Evolutionary conservation across 148 eudicot species (phyloP).

Genomic region (Heliosperma pusillum): DNA sequence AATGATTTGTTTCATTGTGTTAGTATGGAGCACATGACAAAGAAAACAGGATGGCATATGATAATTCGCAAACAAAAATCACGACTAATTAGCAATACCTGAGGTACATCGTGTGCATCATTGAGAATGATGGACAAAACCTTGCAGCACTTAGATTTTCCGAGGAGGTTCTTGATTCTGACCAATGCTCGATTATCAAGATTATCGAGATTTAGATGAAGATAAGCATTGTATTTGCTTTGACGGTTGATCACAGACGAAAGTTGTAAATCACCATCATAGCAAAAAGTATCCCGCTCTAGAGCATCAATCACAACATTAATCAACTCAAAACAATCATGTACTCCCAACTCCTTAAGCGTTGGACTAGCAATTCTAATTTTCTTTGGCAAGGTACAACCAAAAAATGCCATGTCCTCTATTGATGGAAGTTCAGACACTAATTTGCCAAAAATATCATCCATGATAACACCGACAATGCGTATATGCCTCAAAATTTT

Average conservation of each 20-base stretch:
- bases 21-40: no score
- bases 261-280: conserved; percentile 14
- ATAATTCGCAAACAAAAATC: no score
- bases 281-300: background rate
- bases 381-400: background rate
- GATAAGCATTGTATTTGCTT: background rate
- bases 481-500: background rate
- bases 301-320: background rate
- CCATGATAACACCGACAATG: background rate
- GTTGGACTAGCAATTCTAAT: background rate
- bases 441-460: background rate
- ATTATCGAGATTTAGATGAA: background rate
- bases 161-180: background rate
- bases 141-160: conserved; percentile 8
- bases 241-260: background rate
- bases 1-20: no score
- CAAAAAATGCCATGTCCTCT: background rate
- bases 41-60: no score
- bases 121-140: background rate
- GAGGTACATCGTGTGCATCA: background rate
- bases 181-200: background rate
- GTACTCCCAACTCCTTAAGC: background rate
- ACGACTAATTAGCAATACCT: background rate
- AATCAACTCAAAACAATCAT: background rate
- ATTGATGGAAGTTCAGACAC: background rate